Percentiles rank a stretch among this genome's conserved stretches.
These are phyloP conservation scores for Perkinsus marinus DNA, from an alignment of 169 alveolate species.

Conservation along the genomic window DNA sequence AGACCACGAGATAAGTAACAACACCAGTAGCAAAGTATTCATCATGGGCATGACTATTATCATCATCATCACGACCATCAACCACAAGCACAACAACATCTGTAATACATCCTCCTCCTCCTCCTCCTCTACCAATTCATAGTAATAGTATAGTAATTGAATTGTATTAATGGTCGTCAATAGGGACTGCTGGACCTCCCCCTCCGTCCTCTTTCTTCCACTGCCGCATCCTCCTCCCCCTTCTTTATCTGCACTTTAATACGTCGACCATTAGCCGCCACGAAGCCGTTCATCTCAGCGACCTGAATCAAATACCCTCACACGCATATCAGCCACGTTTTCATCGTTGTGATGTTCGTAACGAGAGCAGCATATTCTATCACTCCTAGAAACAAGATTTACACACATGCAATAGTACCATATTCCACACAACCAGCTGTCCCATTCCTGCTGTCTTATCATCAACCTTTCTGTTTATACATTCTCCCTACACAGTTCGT, in stretches of 20 bases:
- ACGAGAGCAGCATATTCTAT: too few species aligned
- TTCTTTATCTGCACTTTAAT: background rate
- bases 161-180: background rate
- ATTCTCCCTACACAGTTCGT: too few species aligned
- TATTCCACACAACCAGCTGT: too few species aligned
- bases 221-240: background rate
- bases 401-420: too few species aligned
- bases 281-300: background rate
- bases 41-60: background rate
- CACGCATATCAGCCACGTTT: too few species aligned
- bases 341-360: too few species aligned
- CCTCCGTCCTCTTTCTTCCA: background rate
- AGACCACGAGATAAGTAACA: background rate
- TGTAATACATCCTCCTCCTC: background rate
- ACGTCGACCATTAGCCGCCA: background rate
- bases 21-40: background rate
- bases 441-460: too few species aligned
- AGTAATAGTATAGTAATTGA: background rate
- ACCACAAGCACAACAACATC: background rate
- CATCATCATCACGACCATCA: background rate
- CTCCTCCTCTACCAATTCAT: background rate
- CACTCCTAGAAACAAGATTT: too few species aligned
- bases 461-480: too few species aligned
- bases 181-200: background rate
- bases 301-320: background rate